phyloP scores from a whole-genome alignment of 1,139 yeast genomes.

The Suhomyces chickasaworum region DNA sequence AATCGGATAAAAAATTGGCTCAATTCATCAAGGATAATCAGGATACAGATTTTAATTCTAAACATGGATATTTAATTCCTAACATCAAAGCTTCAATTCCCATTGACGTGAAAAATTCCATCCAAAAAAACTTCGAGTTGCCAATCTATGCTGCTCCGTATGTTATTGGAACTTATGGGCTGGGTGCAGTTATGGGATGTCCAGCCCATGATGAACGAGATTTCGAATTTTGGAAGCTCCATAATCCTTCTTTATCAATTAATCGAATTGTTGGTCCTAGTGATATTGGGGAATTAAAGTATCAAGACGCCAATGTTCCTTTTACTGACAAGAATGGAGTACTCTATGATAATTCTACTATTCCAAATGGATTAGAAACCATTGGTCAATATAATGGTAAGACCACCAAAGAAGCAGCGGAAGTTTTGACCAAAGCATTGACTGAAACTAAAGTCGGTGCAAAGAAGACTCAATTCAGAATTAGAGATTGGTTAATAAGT shows the following conservation, averaged over 20 bases:
- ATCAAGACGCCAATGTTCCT: slow-evolving; percentile 29
- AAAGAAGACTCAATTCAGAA: slow-evolving; percentile 54
- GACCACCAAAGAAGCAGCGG: slow-evolving; percentile 52
- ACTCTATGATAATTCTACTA: slow-evolving; percentile 40
- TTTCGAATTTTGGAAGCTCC: slow-evolving; percentile 71
- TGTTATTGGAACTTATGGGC: slow-evolving; percentile 79
- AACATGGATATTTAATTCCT: slow-evolving; percentile 61
- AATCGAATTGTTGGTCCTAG: slow-evolving; percentile 44
- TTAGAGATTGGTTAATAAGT: slow-evolving; percentile 92
- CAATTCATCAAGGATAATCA: slow-evolving; percentile 45
- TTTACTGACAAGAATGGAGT: slow-evolving; percentile 55
- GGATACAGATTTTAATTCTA: slow-evolving; percentile 50
- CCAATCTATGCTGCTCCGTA: slow-evolving; percentile 92
- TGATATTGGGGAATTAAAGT: slow-evolving; percentile 8
- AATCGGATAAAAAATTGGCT: slow-evolving; percentile 40
- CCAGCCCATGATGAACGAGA: slow-evolving; percentile 93
- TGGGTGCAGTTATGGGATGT: slow-evolving; percentile 97
- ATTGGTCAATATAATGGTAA: slow-evolving; percentile 58
- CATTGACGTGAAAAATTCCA: slow-evolving; percentile 36
- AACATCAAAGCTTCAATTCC: slow-evolving; percentile 62
- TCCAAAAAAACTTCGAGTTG: slow-evolving; percentile 28
- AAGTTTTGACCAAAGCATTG: slow-evolving; percentile 47
- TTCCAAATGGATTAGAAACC: slow-evolving; percentile 30
- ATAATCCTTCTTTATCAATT: slow-evolving; percentile 50
- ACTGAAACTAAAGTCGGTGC: slow-evolving; percentile 44